phyloP scores from a whole-genome alignment of 1,284 basidiomycete genomes.

The Schizophyllum commune region DNA sequence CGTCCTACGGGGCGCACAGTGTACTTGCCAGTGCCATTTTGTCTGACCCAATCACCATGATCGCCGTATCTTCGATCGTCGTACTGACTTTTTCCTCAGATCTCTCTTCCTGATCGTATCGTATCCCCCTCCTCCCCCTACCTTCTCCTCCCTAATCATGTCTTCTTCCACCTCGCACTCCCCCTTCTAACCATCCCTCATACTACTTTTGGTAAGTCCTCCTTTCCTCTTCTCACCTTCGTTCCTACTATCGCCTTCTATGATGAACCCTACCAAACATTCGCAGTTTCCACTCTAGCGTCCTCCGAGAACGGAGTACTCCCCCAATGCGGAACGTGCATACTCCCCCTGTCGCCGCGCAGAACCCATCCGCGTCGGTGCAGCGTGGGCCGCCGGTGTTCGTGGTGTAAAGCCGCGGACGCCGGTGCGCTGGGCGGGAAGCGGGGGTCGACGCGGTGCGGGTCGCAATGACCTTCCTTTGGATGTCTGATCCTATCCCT shows the following conservation, averaged over 20 bases:
- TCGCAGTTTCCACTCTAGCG: slow-evolving; percentile 75
- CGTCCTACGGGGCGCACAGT: slow-evolving; percentile 52
- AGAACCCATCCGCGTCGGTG: slow-evolving; percentile 56
- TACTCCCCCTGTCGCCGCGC: slow-evolving; percentile 37
- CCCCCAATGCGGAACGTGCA: slow-evolving; percentile 59
- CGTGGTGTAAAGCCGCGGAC: slow-evolving; percentile 10
- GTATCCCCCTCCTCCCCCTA: slow-evolving; percentile 12
- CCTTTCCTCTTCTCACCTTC: background rate
- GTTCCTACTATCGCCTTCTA: slow-evolving; percentile 17
- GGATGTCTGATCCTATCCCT: slow-evolving; percentile 53
- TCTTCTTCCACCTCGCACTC: no score
- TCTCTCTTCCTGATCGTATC: slow-evolving; percentile 7
- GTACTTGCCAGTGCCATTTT: slow-evolving; percentile 81
- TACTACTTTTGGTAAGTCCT: background rate
- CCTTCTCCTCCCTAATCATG: no score
- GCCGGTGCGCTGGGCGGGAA: slow-evolving; percentile 55
- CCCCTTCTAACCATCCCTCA: no score
- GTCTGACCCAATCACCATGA: slow-evolving; percentile 40
- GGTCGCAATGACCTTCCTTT: slow-evolving; percentile 59
- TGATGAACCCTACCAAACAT: slow-evolving; percentile 62
- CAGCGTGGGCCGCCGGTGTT: slow-evolving; percentile 49
- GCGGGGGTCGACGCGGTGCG: slow-evolving; percentile 54
- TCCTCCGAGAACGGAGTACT: slow-evolving; percentile 53
- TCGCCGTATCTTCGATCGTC: background rate
- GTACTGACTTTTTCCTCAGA: slow-evolving; percentile 1